These are phyloP conservation scores for Basipetospora sp. DNA, from an alignment of 2,329 filamentous ascomycete genomes.

Conservation along the genomic window DNA sequence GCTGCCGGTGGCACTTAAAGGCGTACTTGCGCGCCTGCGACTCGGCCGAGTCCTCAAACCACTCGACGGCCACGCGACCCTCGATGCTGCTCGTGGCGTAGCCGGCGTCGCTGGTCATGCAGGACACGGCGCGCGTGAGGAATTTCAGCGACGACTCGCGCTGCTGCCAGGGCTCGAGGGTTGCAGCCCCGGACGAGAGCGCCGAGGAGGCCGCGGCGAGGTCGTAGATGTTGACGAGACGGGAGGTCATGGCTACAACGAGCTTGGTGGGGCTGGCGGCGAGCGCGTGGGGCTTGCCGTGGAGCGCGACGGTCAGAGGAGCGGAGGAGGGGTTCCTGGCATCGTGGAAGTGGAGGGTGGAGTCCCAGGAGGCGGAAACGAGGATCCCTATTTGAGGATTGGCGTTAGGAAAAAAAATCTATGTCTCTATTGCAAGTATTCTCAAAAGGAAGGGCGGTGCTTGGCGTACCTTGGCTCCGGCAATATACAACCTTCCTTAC, in stretches of 20 bases:
- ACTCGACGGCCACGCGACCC: conserved; percentile 88
- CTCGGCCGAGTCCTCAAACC: conserved; percentile 81
- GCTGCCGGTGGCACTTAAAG: conserved; percentile 93
- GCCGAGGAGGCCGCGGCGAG: conserved; percentile 50
- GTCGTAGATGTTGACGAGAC: conserved; percentile 90
- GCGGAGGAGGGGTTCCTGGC: conserved; percentile 34
- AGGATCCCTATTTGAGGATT: too few species aligned
- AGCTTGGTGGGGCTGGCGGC: conserved; percentile 65
- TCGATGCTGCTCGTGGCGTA: conserved; percentile 90
- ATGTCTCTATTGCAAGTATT: too few species aligned
- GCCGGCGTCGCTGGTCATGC: conserved; percentile 91
- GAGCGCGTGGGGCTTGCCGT: conserved; percentile 79
- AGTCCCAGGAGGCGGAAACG: conserved; percentile 87
- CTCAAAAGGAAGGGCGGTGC: too few species aligned
- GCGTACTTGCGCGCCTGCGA: conserved; percentile 90
- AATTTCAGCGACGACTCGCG: conserved; percentile 91
- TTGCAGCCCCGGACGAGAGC: conserved; percentile 27
- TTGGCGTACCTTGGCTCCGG: conserved; percentile 50
- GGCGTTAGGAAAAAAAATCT: too few species aligned
- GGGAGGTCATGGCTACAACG: conserved; percentile 88
- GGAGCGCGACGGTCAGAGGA: conserved; percentile 55
- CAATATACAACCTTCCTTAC: conserved; percentile 78
- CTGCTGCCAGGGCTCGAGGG: conserved; percentile 73
- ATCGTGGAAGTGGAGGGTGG: conserved; percentile 72
- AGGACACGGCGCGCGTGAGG: conserved; percentile 81